Conservation (phyloP, 1,284 basidiomycete species). For the Irpex sp. region DNA sequence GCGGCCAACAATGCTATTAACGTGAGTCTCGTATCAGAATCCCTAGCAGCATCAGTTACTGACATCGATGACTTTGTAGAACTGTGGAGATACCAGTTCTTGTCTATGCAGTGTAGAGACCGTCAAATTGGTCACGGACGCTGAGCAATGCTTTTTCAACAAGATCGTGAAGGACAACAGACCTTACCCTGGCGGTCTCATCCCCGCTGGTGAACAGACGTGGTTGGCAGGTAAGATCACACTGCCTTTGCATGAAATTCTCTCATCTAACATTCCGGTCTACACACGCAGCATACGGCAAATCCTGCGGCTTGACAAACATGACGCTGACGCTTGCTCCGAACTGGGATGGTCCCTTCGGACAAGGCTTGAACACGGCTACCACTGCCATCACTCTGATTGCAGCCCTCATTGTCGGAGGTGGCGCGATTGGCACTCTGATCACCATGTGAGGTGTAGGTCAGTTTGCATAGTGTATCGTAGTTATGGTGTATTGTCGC, state of each 20-base stretch:
- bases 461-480: not conserved
- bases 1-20: not conserved
- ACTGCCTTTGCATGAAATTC: not conserved
- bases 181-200: conserved; percentile 36
- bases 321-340: conserved; percentile 38
- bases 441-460: conserved; percentile 38
- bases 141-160: conserved; percentile 65
- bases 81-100: conserved; percentile 32
- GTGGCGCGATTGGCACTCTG: conserved; percentile 43
- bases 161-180: conserved; percentile 48
- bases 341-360: conserved; percentile 59
- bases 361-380: conserved; percentile 36
- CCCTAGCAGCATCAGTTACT: not conserved
- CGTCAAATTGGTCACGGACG: conserved; percentile 37
- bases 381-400: conserved; percentile 44
- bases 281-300: not conserved
- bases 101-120: conserved; percentile 22
- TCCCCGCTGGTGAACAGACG: conserved; percentile 50
- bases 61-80: not conserved
- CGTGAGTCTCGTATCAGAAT: not conserved
- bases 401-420: conserved; percentile 38
- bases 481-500: not conserved
- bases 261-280: not conserved
- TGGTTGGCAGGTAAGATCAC: conserved; percentile 44
- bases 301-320: not conserved